phyloP scores from a whole-genome alignment of 331 rosid genomes.

The Quercus lobata region DNA sequence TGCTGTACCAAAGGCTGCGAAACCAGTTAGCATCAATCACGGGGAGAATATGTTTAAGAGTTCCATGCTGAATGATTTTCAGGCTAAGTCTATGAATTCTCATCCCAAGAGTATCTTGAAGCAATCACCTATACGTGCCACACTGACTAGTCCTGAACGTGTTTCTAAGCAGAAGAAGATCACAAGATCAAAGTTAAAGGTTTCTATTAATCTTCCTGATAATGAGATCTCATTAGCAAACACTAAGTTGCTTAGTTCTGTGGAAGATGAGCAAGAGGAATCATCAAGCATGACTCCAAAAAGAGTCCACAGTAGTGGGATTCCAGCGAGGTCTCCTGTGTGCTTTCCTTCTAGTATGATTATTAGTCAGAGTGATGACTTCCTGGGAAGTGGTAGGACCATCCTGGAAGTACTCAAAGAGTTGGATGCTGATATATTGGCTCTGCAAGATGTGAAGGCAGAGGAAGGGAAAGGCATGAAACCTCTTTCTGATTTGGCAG shows the following conservation, averaged over 20 bases:
- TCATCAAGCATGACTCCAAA: slow-evolving; percentile 24
- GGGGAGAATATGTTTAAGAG: slow-evolving; percentile 26
- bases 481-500: slow-evolving; percentile 84
- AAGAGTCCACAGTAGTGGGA: slow-evolving; percentile 36
- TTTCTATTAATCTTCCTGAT: slow-evolving; percentile 81
- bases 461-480: slow-evolving; percentile 82
- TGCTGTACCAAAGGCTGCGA: slow-evolving; percentile 60
- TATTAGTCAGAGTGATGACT: slow-evolving; percentile 42
- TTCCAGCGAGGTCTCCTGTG: slow-evolving; percentile 78
- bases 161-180: slow-evolving; percentile 24
- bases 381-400: slow-evolving; percentile 52
- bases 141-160: slow-evolving; percentile 26
- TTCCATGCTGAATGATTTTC: slow-evolving; percentile 17
- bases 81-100: not conserved
- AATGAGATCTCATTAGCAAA: slow-evolving; percentile 78
- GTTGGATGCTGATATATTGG: slow-evolving; percentile 73
- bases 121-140: slow-evolving; percentile 54
- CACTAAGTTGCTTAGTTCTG: slow-evolving; percentile 40
- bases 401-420: slow-evolving; percentile 69
- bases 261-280: slow-evolving; percentile 22
- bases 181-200: slow-evolving; percentile 56
- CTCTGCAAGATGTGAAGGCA: slow-evolving; percentile 86
- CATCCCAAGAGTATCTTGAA: slow-evolving; percentile 76
- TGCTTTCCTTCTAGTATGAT: slow-evolving; percentile 53
- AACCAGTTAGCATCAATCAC: slow-evolving; percentile 13